Percentiles rank a stretch among this genome's conserved stretches.
Conservation (phyloP, 2,329 filamentous ascomycete genomes). For the Colletotrichum nymphaeae region DNA sequence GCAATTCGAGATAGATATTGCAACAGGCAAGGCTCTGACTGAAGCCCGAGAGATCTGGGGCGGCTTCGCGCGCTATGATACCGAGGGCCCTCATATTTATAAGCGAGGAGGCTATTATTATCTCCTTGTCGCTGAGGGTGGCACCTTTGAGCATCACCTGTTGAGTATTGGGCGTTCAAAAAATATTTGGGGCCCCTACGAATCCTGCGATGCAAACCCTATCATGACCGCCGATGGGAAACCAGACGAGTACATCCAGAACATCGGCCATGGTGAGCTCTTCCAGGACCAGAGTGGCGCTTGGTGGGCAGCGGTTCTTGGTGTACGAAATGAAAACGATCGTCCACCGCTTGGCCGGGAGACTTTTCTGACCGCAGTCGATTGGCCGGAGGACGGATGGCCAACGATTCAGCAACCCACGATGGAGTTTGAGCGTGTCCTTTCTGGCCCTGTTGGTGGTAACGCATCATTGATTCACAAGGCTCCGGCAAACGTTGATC, state of each 20-base stretch:
- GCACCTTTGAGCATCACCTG: constrained; percentile 45
- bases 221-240: constrained; percentile 58
- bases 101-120: constrained; percentile 51
- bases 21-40: constrained; percentile 37
- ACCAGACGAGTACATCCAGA: constrained; percentile 57
- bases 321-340: neutral
- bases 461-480: neutral
- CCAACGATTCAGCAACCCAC: constrained; percentile 8
- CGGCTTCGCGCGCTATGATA: constrained; percentile 39
- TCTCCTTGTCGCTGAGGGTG: constrained; percentile 54
- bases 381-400: constrained; percentile 23
- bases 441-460: neutral
- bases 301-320: constrained; percentile 48
- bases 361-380: constrained; percentile 6
- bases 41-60: constrained; percentile 36
- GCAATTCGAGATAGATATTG: constrained; percentile 39
- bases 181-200: constrained; percentile 41
- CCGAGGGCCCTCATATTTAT: constrained; percentile 49
- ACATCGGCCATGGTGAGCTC: constrained; percentile 66
- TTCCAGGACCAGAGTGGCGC: constrained; percentile 58
- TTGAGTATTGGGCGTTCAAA: constrained; percentile 38
- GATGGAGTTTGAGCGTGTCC: neutral
- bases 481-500: neutral
- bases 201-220: constrained; percentile 52
- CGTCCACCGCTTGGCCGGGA: constrained; percentile 14